Evolutionary conservation across 129 eudicot genomes (phyloP).

Genomic region (Helianthus tuberosus): DNA sequence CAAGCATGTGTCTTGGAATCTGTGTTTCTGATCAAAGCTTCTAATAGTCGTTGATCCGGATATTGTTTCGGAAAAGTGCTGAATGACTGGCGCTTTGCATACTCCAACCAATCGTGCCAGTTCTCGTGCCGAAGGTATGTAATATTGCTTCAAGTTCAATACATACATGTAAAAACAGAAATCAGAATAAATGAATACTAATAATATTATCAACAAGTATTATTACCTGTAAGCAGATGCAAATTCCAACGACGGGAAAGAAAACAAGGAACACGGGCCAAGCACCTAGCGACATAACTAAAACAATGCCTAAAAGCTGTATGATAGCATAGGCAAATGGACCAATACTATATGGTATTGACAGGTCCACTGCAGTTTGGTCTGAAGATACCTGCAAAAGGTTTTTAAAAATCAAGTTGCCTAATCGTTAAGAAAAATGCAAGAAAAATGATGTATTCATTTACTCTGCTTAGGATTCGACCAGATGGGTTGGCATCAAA

Average conservation of each 20-base stretch:
- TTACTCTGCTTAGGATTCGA: constrained; percentile 76
- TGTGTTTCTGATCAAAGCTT: constrained; percentile 76
- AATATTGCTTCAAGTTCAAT: constrained; percentile 53
- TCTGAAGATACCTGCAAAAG: constrained; percentile 81
- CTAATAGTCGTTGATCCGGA: constrained; percentile 88
- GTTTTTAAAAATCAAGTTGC: not conserved
- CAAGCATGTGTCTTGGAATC: constrained; percentile 65
- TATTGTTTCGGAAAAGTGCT: constrained; percentile 92
- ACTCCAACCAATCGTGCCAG: constrained; percentile 65
- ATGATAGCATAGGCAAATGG: constrained; percentile 58
- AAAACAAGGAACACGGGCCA: constrained; percentile 91
- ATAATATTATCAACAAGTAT: not conserved
- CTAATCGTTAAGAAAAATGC: constrained; percentile 3
- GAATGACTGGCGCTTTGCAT: constrained; percentile 46
- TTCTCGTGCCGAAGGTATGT: constrained; percentile 89
- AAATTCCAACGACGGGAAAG: constrained; percentile 65
- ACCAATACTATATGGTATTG: constrained; percentile 49
- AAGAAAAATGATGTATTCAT: constrained; percentile 26
- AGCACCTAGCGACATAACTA: constrained; percentile 83
- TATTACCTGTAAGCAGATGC: constrained; percentile 73
- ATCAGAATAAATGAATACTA: not conserved
- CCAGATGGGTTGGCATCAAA: constrained; percentile 97
- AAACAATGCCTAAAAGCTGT: constrained; percentile 73
- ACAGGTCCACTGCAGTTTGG: constrained; percentile 80
- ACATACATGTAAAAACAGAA: constrained; percentile 14